A percentile compares a stretch with the other conserved stretches of the same genome.
Evolutionary conservation across 257 asterid genomes (phyloP).

Genomic region (Voacanga thouarsii): DNA sequence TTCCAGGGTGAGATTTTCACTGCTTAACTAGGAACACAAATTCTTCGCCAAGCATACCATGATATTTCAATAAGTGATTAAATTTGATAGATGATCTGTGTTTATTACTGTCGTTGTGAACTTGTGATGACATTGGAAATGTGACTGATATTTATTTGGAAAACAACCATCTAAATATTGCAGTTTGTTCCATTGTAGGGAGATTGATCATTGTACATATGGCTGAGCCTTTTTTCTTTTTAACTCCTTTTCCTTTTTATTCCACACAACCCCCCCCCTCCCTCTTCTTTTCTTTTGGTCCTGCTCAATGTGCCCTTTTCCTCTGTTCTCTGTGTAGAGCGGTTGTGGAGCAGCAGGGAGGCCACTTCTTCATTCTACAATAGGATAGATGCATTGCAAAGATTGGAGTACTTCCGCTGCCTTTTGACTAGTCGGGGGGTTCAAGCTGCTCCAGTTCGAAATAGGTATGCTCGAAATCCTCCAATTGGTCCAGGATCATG

Average conservation of each 20-base stretch:
- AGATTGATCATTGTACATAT: background rate
- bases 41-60: background rate
- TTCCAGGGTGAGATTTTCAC: background rate
- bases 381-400: conserved; percentile 31
- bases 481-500: conserved; percentile 80
- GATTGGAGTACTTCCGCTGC: conserved; percentile 81
- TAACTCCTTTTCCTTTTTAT: background rate
- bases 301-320: background rate
- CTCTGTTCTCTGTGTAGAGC: conserved; percentile 41
- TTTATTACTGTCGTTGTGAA: background rate
- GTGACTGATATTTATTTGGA: background rate
- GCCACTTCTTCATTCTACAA: conserved; percentile 31
- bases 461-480: conserved; percentile 55
- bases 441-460: conserved; percentile 75
- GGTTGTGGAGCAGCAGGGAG: conserved; percentile 64
- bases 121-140: background rate
- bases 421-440: conserved; percentile 82
- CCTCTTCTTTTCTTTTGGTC: background rate
- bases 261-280: no score
- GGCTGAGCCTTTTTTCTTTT: background rate
- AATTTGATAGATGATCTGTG: no score
- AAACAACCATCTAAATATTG: background rate
- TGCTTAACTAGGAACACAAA: background rate
- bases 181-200: background rate
- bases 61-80: background rate